Base-by-base conservation (phyloP, 2,329 filamentous ascomycete species). In the Neoarthrinium moseri region DNA sequence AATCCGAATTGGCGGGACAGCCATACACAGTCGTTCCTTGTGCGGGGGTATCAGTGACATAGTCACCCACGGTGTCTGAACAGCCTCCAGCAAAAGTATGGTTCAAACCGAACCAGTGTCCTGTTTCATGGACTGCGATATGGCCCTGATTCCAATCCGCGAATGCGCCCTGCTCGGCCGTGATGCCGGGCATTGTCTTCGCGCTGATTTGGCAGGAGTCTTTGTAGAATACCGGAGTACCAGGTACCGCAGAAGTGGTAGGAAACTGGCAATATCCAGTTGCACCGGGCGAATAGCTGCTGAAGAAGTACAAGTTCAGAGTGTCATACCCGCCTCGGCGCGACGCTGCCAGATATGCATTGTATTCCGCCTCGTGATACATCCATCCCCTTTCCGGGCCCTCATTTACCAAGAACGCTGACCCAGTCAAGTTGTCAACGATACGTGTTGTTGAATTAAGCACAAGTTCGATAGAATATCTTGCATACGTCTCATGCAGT, bases 71-170 rank as follows among this genome's bases (percentile, higher is more conserved):
- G 11, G 63, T 62, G 24, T 56, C 57, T 34, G 34, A 46, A 55
- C 68, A 71, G 36, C 62, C 63, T 30, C 66, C 70, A 52, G 71
- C 62, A 61, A 73, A 73, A 45, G 69, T 71, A 53, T 73, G 70
- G 52, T 65, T 64, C 15, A 73, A 60, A 39, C 69, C 69, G 47
- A 73, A 64, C 69, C 69, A 73, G 55, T 73, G 70, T 5, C 70
- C 70, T 20, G 67, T 55, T 57, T 73, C 70, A 56, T 72, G 69
- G 23, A 64, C 64, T 13, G 55, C 58, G 33, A 66, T 69, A 48
- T 63, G 54, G 43, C 70, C 70, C 7, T 63, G 57, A 52, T 72
- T 66, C n/a, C n/a, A n/a, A n/a, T n/a, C n/a, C n/a, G n/a, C n/a
- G 12, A 38, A 22, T 21, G 35, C 26, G 7, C 20, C 35, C 11